These are phyloP conservation scores for Aureobasidium sp. DNA, from an alignment of 2,329 filamentous ascomycete genomes.

Conservation along the genomic window DNA sequence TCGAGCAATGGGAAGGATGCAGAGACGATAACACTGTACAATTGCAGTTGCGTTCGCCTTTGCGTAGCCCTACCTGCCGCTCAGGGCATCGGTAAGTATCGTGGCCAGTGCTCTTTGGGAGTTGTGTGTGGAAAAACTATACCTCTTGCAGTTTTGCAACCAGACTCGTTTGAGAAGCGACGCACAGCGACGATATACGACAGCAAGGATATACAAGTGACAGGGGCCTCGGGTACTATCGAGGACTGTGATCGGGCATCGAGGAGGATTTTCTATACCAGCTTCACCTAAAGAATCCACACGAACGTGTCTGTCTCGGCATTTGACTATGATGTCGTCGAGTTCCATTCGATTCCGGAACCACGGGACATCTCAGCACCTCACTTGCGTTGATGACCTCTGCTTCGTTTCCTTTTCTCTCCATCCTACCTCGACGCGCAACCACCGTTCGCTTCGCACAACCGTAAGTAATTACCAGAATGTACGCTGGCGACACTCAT, in stretches of 20 bases:
- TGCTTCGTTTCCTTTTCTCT: not conserved
- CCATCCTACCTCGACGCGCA: not conserved
- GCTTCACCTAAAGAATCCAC: too few relatives aligned
- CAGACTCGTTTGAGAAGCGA: not conserved
- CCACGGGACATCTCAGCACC: not conserved
- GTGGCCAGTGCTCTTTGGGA: not conserved
- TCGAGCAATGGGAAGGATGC: not conserved
- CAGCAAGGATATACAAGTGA: not conserved
- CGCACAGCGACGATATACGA: not conserved
- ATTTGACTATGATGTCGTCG: not conserved
- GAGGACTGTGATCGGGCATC: not conserved
- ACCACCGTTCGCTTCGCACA: not conserved
- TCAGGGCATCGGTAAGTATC: too few relatives aligned
- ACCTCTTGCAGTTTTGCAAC: not conserved
- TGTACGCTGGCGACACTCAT: not conserved
- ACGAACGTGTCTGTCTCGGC: not conserved
- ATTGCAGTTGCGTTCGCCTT: too few relatives aligned
- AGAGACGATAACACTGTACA: too few relatives aligned
- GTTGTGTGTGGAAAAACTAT: not conserved
- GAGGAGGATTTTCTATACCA: not conserved
- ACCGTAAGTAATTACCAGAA: not conserved
- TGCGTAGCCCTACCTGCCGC: too few relatives aligned
- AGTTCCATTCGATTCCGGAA: not conserved
- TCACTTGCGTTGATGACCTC: not conserved
- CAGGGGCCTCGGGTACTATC: not conserved